Evolutionary conservation across 306 rosid genomes (phyloP), one percentile per base, ranked within the genome.

Genomic region (Abrus pulchellus): DNA sequence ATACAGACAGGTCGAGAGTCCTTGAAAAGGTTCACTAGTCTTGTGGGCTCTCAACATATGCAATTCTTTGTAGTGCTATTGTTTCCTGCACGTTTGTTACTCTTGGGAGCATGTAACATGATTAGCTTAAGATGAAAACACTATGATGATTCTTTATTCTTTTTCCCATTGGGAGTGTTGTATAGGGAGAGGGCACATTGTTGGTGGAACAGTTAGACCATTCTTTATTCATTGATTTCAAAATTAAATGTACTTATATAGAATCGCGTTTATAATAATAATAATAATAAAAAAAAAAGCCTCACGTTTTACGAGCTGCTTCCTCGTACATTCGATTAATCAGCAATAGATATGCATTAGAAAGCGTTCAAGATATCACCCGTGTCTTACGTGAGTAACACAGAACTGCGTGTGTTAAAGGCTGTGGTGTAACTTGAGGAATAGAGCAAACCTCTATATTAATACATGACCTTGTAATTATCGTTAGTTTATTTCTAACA

Each of bases 211-310:
- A 69, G 4, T 48, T 66, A 53, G 84, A 57, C 60, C 34, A 84
- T 90, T 89, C 87, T 89, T 90, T 90, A 83, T 87, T 92, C 89
- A 63, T 86, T 77, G 28, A 75, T 72, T 66, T 49, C 76, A 66
- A 50, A 80, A 55, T 7, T 62, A 34, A 1, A 52, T 13, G 5
- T 13, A 33, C 33, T 59, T 62, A 33, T 68, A 65, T n/a, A 70
- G 40, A 36, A 36, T 36, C 40, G 4, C 40, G 40, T 36, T 36
- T 36, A 36, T 20, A 20, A 20, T 20, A 20, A 20, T 20, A 20
- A 20, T 20, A 20, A 20, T 20, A 20, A 20, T n/a, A 20, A 20
- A 20, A 20, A 20, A 20, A 20, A 20, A 20, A 20, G 20, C 20
- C 20, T 20, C 20, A 20, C 20, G 20, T 20, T 20, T 20, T 20